Evolutionary conservation across 2,329 filamentous ascomycete genomes (phyloP).

Genomic region (Kalmusia sp.): DNA sequence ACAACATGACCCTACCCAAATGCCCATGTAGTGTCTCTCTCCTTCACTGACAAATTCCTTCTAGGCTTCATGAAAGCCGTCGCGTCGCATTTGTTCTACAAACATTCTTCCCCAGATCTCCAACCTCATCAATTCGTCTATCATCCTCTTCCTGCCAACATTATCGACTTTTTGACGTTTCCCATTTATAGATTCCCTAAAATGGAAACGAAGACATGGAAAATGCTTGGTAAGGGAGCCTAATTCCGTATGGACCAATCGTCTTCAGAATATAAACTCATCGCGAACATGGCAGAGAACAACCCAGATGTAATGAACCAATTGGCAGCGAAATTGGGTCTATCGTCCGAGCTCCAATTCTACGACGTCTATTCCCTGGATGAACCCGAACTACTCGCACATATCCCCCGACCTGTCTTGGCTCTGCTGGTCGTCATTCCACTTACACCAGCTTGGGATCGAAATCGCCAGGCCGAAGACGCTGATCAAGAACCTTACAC

Average conservation of each 20-base stretch:
- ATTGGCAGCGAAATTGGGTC: conserved; percentile 54
- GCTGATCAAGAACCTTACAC: conserved; percentile 48
- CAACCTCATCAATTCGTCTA: too few relatives aligned
- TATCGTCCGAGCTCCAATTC: conserved; percentile 55
- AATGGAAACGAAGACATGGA: conserved; percentile 24
- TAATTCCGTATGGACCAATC: conserved; percentile 13
- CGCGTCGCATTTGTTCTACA: too few relatives aligned
- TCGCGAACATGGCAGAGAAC: conserved; percentile 52
- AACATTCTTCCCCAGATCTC: too few relatives aligned
- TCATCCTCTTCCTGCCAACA: conserved; percentile 12
- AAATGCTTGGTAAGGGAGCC: conserved; percentile 27
- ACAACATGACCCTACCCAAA: too few relatives aligned
- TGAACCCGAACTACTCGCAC: conserved; percentile 52
- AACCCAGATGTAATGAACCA: conserved; percentile 59
- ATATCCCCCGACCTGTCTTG: conserved; percentile 57
- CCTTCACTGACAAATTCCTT: too few relatives aligned
- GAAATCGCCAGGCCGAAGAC: conserved; percentile 48
- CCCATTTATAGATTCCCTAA: conserved; percentile 17
- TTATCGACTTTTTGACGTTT: conserved; percentile 12
- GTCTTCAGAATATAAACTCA: conserved; percentile 17
- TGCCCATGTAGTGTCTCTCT: too few relatives aligned
- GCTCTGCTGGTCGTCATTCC: conserved; percentile 60
- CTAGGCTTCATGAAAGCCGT: too few relatives aligned
- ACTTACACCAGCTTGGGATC: conserved; percentile 43
- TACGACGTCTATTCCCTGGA: conserved; percentile 59